A percentile compares a stretch with the other conserved stretches of the same genome.
phyloP scores from a whole-genome alignment of 352 stramenopile genomes.

The Halophytophthora batemanensis region DNA sequence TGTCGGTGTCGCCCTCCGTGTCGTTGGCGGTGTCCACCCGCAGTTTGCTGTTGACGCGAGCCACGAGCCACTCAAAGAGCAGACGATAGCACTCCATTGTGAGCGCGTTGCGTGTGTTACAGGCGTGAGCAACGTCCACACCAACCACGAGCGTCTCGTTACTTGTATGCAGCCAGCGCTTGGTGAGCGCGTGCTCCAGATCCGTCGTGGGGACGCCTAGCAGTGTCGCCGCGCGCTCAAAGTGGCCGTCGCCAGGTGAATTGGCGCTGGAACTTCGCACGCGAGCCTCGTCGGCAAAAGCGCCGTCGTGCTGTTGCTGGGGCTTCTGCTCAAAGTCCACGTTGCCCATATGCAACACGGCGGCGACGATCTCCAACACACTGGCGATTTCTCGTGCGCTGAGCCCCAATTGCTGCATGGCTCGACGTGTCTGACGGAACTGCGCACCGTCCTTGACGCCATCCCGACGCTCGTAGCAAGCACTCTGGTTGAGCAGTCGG shows the following conservation, averaged over 20 bases:
- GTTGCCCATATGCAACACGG: conserved; percentile 88
- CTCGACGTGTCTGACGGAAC: conserved; percentile 53
- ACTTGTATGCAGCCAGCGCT: conserved; percentile 55
- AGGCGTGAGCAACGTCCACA: conserved; percentile 59
- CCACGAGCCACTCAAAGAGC: conserved; percentile 95
- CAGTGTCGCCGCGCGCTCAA: conserved; percentile 50
- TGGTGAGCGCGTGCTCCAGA: conserved; percentile 59
- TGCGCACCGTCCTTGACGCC: conserved; percentile 62
- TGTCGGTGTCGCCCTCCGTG: conserved; percentile 14
- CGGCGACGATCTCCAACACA: conserved; percentile 75
- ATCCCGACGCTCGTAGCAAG: conserved; percentile 63
- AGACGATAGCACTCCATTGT: conserved; percentile 92
- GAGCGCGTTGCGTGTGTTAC: conserved; percentile 85
- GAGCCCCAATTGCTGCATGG: conserved; percentile 83
- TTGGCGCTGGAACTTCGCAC: conserved; percentile 7
- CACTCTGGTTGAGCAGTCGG: conserved; percentile 68
- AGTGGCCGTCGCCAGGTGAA: conserved; percentile 25
- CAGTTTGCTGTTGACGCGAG: conserved; percentile 89
- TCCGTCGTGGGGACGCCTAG: conserved; percentile 54
- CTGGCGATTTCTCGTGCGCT: conserved; percentile 47
- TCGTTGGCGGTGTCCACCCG: conserved; percentile 13
- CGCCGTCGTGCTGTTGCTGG: conserved; percentile 23
- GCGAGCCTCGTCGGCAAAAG: conserved; percentile 28
- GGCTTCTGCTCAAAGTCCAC: conserved; percentile 57
- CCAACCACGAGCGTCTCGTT: conserved; percentile 73